Percentiles rank a stretch among this genome's conserved stretches.
Evolutionary conservation across 202 grass and related monocot species (phyloP).

Genomic region (Hordeum pubiflorum): DNA sequence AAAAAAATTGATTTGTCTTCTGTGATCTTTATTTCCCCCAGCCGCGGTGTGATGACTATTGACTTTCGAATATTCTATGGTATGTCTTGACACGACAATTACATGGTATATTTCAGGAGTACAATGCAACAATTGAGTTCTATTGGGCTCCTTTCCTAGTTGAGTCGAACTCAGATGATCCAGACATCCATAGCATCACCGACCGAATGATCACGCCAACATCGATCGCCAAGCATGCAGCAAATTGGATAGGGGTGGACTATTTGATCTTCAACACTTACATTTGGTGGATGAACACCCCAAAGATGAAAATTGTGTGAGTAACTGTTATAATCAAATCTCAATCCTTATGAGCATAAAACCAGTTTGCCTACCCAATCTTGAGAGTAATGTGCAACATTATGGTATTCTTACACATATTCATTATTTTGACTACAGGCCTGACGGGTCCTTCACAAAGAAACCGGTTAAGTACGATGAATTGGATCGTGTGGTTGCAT

Average conservation of each 20-base stretch:
- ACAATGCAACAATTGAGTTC: slow-evolving; percentile 80
- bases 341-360: background rate
- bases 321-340: slow-evolving; percentile 13
- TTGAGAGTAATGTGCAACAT: slow-evolving; percentile 7
- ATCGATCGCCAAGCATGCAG: slow-evolving; percentile 62
- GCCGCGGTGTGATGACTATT: background rate
- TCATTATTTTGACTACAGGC: slow-evolving; percentile 31
- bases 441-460: slow-evolving; percentile 44
- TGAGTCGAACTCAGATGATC: slow-evolving; percentile 90
- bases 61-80: background rate
- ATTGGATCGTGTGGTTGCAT: slow-evolving; percentile 59
- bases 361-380: background rate
- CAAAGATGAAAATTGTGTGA: slow-evolving; percentile 79
- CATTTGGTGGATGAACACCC: slow-evolving; percentile 96
- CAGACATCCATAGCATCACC: slow-evolving; percentile 71
- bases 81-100: slow-evolving; percentile 11
- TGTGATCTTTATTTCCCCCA: background rate
- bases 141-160: slow-evolving; percentile 91
- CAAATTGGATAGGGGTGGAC: slow-evolving; percentile 77
- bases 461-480: slow-evolving; percentile 57
- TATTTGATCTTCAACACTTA: slow-evolving; percentile 96
- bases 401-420: background rate
- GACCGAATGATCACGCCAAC: slow-evolving; percentile 69
- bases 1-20: background rate
- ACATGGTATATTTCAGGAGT: slow-evolving; percentile 52